These are phyloP conservation scores for Solanum gandarillasii DNA, from an alignment of 257 asterid genomes.

Conservation along the genomic window DNA sequence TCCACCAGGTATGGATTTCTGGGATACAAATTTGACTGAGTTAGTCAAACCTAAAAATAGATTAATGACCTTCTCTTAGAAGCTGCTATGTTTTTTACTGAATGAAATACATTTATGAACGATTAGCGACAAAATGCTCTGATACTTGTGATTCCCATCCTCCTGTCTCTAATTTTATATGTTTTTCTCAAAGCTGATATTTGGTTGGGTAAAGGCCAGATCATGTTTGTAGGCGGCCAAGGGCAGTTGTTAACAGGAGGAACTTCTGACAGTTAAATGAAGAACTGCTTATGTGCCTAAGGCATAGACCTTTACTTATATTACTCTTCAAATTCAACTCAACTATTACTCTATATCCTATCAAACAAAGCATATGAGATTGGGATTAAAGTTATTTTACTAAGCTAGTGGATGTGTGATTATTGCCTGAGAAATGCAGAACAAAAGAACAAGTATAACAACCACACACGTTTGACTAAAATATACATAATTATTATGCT, in stretches of 20 bases:
- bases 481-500: not conserved
- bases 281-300: not conserved
- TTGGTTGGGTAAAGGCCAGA: not conserved
- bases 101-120: not conserved
- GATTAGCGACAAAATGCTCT: not conserved
- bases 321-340: not conserved
- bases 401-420: not conserved
- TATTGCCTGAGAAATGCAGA: not conserved
- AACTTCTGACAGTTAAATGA: not conserved
- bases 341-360: not conserved
- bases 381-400: not conserved
- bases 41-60: not conserved
- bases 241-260: not conserved
- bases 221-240: not conserved
- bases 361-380: not conserved
- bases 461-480: not conserved
- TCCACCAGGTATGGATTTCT: conserved; percentile 71
- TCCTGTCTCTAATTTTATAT: not conserved
- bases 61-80: not conserved
- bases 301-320: not conserved
- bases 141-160: not conserved
- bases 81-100: not conserved
- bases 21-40: not conserved
- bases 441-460: not conserved
- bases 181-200: not conserved